phyloP scores from a whole-genome alignment of 495 filamentous ascomycete species.

The Penicillium waksmanii region DNA sequence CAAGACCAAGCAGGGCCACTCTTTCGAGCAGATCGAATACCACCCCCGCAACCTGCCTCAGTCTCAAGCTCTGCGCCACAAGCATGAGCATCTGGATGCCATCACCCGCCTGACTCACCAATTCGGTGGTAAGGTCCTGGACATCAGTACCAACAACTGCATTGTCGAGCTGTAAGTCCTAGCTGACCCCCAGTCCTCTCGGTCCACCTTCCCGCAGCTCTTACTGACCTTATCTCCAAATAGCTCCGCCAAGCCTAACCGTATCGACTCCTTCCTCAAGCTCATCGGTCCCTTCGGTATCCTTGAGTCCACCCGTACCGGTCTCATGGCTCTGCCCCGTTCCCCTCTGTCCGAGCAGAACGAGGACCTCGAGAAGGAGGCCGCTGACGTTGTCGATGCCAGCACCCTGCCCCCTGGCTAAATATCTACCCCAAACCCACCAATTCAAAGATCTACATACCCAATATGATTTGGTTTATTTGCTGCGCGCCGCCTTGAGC shows the following conservation, averaged over 20 bases:
- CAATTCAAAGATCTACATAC: slow-evolving; percentile 27
- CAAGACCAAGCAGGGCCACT: slow-evolving; percentile 34
- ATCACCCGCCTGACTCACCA: slow-evolving; percentile 97
- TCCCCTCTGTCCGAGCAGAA: slow-evolving; percentile 78
- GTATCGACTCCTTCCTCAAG: slow-evolving; percentile 98
- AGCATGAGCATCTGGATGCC: slow-evolving; percentile 93
- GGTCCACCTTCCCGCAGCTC: neutral
- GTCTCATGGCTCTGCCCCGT: slow-evolving; percentile 94
- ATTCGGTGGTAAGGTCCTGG: slow-evolving; percentile 94
- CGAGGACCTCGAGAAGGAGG: slow-evolving; percentile 78
- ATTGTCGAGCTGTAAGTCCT: slow-evolving; percentile 90
- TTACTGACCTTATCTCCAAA: slow-evolving; percentile 5
- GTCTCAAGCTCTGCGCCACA: slow-evolving; percentile 88
- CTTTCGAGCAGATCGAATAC: slow-evolving; percentile 53
- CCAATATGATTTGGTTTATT: slow-evolving; percentile 30
- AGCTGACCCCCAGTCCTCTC: neutral
- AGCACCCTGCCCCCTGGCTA: slow-evolving; percentile 93
- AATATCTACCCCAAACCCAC: slow-evolving; percentile 23
- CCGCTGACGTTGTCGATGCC: slow-evolving; percentile 88
- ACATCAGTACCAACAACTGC: slow-evolving; percentile 97
- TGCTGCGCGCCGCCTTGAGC: slow-evolving; percentile 15
- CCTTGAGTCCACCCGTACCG: slow-evolving; percentile 89
- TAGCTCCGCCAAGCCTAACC: slow-evolving; percentile 87
- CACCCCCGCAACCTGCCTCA: slow-evolving; percentile 83
- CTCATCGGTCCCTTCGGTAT: slow-evolving; percentile 95